A percentile compares a stretch with the other conserved stretches of the same genome.
phyloP scores from a whole-genome alignment of 1,284 basidiomycete species.

The Xanthoconium separans region DNA sequence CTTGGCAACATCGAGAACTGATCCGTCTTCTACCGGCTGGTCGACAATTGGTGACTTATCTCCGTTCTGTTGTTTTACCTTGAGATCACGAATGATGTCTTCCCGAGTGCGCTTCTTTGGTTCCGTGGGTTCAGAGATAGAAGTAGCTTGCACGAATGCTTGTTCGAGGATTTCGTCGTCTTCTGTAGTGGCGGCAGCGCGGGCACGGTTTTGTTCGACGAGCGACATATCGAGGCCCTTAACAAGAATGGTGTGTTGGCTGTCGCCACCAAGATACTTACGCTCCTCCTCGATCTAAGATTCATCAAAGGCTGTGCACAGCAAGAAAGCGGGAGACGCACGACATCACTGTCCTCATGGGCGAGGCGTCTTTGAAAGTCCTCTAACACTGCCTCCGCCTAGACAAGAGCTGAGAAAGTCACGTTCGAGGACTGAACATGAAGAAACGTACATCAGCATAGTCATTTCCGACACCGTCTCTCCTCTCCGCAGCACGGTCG shows the following conservation, averaged over 20 bases:
- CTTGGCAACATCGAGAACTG: slow-evolving; percentile 51
- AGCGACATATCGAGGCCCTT: slow-evolving; percentile 90
- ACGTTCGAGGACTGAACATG: neutral
- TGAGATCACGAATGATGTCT: slow-evolving; percentile 72
- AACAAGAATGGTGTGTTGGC: slow-evolving; percentile 80
- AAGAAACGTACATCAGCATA: slow-evolving; percentile 55
- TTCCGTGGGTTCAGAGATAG: slow-evolving; percentile 21
- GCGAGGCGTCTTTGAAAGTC: slow-evolving; percentile 73
- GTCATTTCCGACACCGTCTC: slow-evolving; percentile 61
- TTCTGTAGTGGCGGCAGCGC: slow-evolving; percentile 48
- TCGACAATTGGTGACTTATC: slow-evolving; percentile 13
- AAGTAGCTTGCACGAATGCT: slow-evolving; percentile 51
- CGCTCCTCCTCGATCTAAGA: slow-evolving; percentile 75
- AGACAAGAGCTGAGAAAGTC: slow-evolving; percentile 11
- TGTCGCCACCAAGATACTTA: slow-evolving; percentile 85
- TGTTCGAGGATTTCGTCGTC: slow-evolving; percentile 78
- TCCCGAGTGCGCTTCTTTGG: slow-evolving; percentile 69
- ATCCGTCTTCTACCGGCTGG: slow-evolving; percentile 27
- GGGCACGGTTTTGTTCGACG: slow-evolving; percentile 80
- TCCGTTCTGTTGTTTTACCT: slow-evolving; percentile 51
- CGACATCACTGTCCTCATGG: slow-evolving; percentile 57
- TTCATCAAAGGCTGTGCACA: neutral
- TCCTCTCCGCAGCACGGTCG: slow-evolving; percentile 68
- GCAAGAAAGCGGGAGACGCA: slow-evolving; percentile 32
- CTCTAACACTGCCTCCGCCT: slow-evolving; percentile 79